Evolutionary conservation across 345 rosid species (phyloP), one percentile per base, ranked within the genome.

Genomic region (Dipteronia dyeriana): DNA sequence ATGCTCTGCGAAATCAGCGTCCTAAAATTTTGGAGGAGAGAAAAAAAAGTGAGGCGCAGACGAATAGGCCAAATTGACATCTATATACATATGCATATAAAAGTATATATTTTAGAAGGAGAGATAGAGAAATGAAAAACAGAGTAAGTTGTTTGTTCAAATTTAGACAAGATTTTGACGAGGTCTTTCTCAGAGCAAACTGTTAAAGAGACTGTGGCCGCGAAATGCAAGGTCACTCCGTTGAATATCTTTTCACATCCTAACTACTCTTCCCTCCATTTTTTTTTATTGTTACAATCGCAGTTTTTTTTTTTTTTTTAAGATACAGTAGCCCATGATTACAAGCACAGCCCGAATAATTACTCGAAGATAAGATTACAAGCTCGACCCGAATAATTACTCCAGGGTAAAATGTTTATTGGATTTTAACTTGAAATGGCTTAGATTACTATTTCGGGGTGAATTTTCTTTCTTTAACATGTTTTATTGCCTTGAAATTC

Each of bases 181-280:
- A 26, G 29, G 63, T 82, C 84, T 66, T 38, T 57, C 65, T n/a
- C 8, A 34, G 59, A 63, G 67, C 64, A 20, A 13, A n/a, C 70
- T 51, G 9, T 62, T 63, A 2, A 11, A 12, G 63, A 57, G 22
- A 26, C 45, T 51, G 31, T 7, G 20, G 20, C 20, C n/a, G 29
- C 79, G 70, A 80, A 59, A 66, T 49, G 74, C 54, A 73, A 72
- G 79, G 80, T 56, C 57, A 39, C 49, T 76, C 83, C 80, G 9
- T 60, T 69, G 70, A 76, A 43, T 43, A 29, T 26, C 65, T 63
- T 54, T 45, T 64, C 73, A 38, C 26, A 16, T 19, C 39, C 38
- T n/a, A 69, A 71, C 76, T 53, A 64, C 73, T 66, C 63, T 75
- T 68, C 74, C 76, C 71, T 51, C 71, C 63, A 29, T 12, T 59